These are phyloP conservation scores for Hevea brasiliensis DNA, from an alignment of 345 rosid species.

Conservation along the genomic window DNA sequence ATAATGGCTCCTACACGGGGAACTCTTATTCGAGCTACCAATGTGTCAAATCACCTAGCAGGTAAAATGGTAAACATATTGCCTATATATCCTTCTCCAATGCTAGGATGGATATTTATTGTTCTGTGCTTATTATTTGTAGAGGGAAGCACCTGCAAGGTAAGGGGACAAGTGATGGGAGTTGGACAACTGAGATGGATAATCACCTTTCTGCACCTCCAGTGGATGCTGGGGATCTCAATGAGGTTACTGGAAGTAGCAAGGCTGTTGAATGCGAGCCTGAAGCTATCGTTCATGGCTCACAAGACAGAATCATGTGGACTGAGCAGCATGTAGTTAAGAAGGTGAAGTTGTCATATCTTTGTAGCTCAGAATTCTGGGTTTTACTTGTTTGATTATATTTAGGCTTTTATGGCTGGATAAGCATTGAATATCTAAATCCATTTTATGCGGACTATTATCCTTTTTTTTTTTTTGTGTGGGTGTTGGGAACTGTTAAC, in stretches of 20 bases:
- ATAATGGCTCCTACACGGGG: slow-evolving; percentile 58
- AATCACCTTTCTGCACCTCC: slow-evolving; percentile 45
- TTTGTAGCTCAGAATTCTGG: not conserved
- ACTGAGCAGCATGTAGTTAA: slow-evolving; percentile 40
- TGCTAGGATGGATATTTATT: not conserved
- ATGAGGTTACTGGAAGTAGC: slow-evolving; percentile 43
- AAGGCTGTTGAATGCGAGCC: slow-evolving; percentile 50
- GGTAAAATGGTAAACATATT: slow-evolving; percentile 35
- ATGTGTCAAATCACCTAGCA: slow-evolving; percentile 50
- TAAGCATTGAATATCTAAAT: not conserved
- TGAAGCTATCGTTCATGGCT: slow-evolving; percentile 28
- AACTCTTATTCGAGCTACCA: slow-evolving; percentile 44
- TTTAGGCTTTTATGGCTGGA: not conserved
- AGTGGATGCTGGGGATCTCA: slow-evolving; percentile 38
- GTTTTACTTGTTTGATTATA: not conserved
- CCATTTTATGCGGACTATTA: too few species aligned
- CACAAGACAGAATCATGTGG: slow-evolving; percentile 35
- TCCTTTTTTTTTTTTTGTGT: too few species aligned
- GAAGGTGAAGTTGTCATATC: slow-evolving; percentile 43
- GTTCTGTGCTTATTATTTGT: not conserved
- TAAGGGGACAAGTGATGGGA: slow-evolving; percentile 43
- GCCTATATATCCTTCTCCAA: not conserved
- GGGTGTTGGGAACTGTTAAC: too few species aligned
- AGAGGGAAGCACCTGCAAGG: slow-evolving; percentile 44
- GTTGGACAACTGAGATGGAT: slow-evolving; percentile 47